Base-by-base conservation (phyloP, 352 stramenopile genomes). In the Peronospora tabacina region DNA sequence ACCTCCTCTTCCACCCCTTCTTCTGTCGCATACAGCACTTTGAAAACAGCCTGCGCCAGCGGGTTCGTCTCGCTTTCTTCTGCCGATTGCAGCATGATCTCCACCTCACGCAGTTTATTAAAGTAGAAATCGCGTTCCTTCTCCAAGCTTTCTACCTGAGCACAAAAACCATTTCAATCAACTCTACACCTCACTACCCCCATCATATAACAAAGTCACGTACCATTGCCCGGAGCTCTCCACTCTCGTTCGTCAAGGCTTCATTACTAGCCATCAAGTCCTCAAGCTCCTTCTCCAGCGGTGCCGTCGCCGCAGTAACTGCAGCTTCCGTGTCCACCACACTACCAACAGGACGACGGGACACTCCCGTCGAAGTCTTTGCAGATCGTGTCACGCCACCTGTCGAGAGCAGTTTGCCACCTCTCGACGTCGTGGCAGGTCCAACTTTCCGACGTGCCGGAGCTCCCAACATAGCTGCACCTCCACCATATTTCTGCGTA, bases 91-190 rank as follows among this genome's bases (percentile, higher is more conserved):
- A 99, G 73, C 70, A 98, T 85, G 15, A 97, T 85, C 71, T 99
- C 97, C 44, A 99, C 91, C 55, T 97, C 88, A 40, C 95, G 82
- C 24, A 99, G 78, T 70, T 99, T 99, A 42, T 96, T 82, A 68
- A 99, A 99, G 70, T 99, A 99, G 63, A 99, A 99, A 57, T 99
- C 95, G 7, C 95, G 76, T 66, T 98, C 95, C 51, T 88, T 90
- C 62, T 97, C 90, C 11, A 97, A 65, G 28, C 80, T 90, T 50
- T 95, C 80, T 0, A 97, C 72, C 66, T 94, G 29, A n/a, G 8
- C 33, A 47, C 37, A 58, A 43, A 30, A 42, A 16, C 22, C 22
- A 26, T 26, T 24, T 13, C 29, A 22, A 48, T 41, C 19, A 64
- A 11, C 36, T 17, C 7, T 39, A 10, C 7, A 4, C 16, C 15